Evolutionary conservation across 495 filamentous ascomycete species (phyloP).

Genomic region (Lophiostoma macrostomum): DNA sequence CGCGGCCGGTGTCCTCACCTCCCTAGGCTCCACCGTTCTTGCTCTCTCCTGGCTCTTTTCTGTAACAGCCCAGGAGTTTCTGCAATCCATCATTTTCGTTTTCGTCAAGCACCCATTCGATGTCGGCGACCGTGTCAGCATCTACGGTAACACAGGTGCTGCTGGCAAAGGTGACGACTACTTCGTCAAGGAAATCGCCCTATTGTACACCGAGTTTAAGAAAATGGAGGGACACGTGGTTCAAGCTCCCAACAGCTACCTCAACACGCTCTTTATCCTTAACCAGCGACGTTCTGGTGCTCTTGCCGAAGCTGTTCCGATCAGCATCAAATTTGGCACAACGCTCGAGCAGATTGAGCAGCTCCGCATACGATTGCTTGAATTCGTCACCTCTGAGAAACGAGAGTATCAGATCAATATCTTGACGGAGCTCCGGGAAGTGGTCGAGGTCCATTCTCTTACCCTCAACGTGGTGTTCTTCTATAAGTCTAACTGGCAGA

Average conservation of each 20-base stretch:
- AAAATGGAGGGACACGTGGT: conserved; percentile 97
- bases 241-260: conserved; percentile 89
- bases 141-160: conserved; percentile 86
- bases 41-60: conserved; percentile 91
- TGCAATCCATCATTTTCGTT: conserved; percentile 89
- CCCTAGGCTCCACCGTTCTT: conserved; percentile 78
- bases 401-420: conserved; percentile 90
- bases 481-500: conserved; percentile 94
- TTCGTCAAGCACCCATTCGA: conserved; percentile 99
- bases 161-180: conserved; percentile 81
- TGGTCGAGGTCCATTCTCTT: conserved; percentile 65
- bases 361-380: conserved; percentile 76
- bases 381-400: conserved; percentile 82
- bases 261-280: conserved; percentile 90
- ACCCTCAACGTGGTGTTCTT: conserved; percentile 96
- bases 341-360: conserved; percentile 80
- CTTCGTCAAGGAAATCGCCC: conserved; percentile 89
- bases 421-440: conserved; percentile 75
- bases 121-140: conserved; percentile 87
- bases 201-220: conserved; percentile 98
- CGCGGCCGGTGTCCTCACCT: conserved; percentile 79
- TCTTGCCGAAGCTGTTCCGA: conserved; percentile 80
- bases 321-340: conserved; percentile 86
- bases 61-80: conserved; percentile 88
- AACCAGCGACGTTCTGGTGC: conserved; percentile 90